phyloP scores from a whole-genome alignment of 169 alveolate genomes.

The Babesia gibsoni region DNA sequence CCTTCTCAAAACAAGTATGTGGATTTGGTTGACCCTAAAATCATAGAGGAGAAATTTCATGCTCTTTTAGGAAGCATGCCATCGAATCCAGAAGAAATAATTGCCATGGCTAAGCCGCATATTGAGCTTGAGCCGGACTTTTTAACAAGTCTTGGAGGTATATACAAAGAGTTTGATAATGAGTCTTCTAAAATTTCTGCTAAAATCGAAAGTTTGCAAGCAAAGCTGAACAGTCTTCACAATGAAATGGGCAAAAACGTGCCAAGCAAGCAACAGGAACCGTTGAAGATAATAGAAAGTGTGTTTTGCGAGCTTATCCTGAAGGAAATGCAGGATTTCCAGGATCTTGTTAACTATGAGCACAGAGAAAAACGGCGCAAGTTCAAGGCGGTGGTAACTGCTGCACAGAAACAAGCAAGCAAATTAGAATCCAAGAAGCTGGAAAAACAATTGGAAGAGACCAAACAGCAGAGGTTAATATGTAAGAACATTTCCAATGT shows the following conservation, averaged over 20 bases:
- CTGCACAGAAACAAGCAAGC: constrained; percentile 49
- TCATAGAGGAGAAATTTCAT: background rate
- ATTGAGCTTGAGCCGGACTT: constrained; percentile 22
- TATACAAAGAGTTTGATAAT: constrained; percentile 29
- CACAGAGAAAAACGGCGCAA: constrained; percentile 68
- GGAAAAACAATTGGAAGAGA: constrained; percentile 55
- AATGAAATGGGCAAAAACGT: constrained; percentile 32
- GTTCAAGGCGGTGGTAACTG: constrained; percentile 52
- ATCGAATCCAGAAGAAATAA: background rate
- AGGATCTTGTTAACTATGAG: constrained; percentile 71
- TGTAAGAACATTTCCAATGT: constrained; percentile 56
- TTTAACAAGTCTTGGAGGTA: constrained; percentile 43
- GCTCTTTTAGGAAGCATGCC: background rate
- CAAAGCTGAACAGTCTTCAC: constrained; percentile 25
- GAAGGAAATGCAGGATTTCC: constrained; percentile 72
- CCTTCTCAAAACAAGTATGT: too few species aligned
- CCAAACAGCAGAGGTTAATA: constrained; percentile 28
- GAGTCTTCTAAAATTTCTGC: background rate
- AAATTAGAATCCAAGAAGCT: constrained; percentile 36
- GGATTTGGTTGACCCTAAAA: too few species aligned
- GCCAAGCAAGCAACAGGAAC: constrained; percentile 40
- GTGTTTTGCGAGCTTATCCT: constrained; percentile 36
- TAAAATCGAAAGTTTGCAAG: background rate
- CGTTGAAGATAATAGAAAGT: constrained; percentile 13
- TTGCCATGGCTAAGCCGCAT: constrained; percentile 34